Evolutionary conservation across 1,284 basidiomycete genomes (phyloP), one percentile per base, ranked within the genome.

Genomic region (Ustilago lituana): DNA sequence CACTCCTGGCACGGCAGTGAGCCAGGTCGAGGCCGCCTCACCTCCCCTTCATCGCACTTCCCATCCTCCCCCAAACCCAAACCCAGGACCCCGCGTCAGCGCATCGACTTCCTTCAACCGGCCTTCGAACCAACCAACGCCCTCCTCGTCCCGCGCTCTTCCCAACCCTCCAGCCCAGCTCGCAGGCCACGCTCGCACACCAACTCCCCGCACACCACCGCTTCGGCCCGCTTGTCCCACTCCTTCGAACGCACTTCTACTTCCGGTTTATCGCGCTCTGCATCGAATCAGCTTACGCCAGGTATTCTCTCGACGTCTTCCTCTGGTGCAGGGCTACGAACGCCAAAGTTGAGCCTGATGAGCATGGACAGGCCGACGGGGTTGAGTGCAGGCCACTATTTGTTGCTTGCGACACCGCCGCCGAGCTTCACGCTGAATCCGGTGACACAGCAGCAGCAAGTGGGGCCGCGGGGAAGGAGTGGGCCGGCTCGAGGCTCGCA

Each of bases 321-420:
- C 5, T 24, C 40, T 26, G n/a, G n/a, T n/a, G 50, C 44, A 1
- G 59, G 51, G 3, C 23, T 46, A 17, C 53, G 61, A 10, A 70
- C 67, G 15, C 58, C 67, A 11, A 65, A 57, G 15, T 26, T 70
- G 5, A 53, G 67, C 39, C n/a, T 69, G 27, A 61, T 69, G 22
- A 32, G 43, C 19, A 64, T 69, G 37, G 66, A 65, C 15, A 40
- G 67, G 3, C 67, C 67, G 0, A 70, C 67, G 0, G 67, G 67
- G 2, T 31, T 71, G 10, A 62, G 58, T 19, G 29, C 63, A n/a
- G 68, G 68, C 2, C 68, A 71, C 22, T 71, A 71, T 17, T 27
- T 71, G 22, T 44, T 71, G 10, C 41, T 71, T 15, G 62, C 68
- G 0, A 63, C 50, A 9, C 54, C 68, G 5, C 61, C 67, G 27